Base-by-base conservation (phyloP, 2,329 filamentous ascomycete genomes). In the Stagonosporopsis vannaccii region DNA sequence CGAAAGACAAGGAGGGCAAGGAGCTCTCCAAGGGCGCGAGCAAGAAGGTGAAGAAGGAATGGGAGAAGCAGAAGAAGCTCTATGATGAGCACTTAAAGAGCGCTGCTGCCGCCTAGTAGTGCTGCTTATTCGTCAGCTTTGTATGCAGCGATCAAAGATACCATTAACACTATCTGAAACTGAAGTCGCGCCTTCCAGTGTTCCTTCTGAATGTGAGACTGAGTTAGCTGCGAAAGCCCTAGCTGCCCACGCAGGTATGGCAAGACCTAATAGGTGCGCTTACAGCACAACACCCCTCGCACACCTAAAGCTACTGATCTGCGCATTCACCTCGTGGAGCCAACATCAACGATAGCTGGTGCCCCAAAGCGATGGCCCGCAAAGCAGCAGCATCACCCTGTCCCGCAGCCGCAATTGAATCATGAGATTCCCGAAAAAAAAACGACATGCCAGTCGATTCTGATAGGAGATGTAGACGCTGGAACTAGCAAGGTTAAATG, bases 1-100 rank as follows among this genome's bases (percentile, higher is more conserved):
- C 85, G 0, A 90, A 87, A 77, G 86, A 92, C 73, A 87, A 86
- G 59, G 87, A 90, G 28, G 92, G 92, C 0, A 87, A 86, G 58
- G 91, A 96, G 65, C 82, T 97, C 33, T 85, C 90, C 4, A 97
- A 97, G 81, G 90, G 84, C 57, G 85, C 87, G 70, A 71, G 79
- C 46, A 97, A 97, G 83, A 93, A 91, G 80, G 76, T 97, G 66
- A 88, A 83, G 78, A 97, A 97, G 81, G 88, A 92, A 52, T 96
- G 91, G 91, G 90, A 96, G 67, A 87, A 83, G 73, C 94, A 97
- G 80, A 95, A 92, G 82, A 96, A 94, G 83, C 75, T 85, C 56
- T 88, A 93, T 74, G 89, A 93, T 22, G 72, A 75, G 61, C 57
- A 68, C 51, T 20, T 67, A 20, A 70, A 68, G 53, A 56, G 62